Evolutionary conservation across 768 basidiomycete species (phyloP).

Genomic region (Pisolithus tinctorius): DNA sequence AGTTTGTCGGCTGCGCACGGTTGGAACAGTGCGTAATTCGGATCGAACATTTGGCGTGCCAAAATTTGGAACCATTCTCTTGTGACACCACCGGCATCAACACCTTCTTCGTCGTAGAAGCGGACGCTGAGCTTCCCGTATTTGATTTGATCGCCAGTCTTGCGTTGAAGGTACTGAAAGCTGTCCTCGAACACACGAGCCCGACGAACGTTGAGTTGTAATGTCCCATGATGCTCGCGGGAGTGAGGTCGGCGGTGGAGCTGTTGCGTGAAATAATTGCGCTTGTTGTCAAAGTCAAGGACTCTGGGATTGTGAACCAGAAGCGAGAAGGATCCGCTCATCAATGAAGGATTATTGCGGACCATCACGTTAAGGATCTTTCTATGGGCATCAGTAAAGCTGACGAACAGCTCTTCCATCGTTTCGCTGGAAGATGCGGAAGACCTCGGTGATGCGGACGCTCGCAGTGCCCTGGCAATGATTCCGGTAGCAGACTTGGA

Average conservation of each 20-base stretch:
- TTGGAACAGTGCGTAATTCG: constrained; percentile 96
- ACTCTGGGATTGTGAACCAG: constrained; percentile 94
- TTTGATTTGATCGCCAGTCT: constrained; percentile 94
- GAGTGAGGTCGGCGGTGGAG: constrained; percentile 75
- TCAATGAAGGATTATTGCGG: constrained; percentile 93
- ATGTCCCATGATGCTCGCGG: constrained; percentile 74
- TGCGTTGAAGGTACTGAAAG: constrained; percentile 84
- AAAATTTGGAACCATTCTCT: constrained; percentile 99
- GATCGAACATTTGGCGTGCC: constrained; percentile 98
- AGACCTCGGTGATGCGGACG: constrained; percentile 63
- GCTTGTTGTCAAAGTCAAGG: constrained; percentile 98
- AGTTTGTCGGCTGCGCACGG: constrained; percentile 92
- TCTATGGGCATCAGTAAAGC: constrained; percentile 89
- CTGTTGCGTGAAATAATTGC: constrained; percentile 92
- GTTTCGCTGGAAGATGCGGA: constrained; percentile 64
- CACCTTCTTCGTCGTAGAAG: constrained; percentile 96
- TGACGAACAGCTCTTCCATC: constrained; percentile 87
- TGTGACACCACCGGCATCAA: constrained; percentile 97
- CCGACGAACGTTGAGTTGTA: constrained; percentile 85
- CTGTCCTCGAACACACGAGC: constrained; percentile 96
- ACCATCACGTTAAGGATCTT: constrained; percentile 97
- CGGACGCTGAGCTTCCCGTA: constrained; percentile 94
- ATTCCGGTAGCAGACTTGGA: constrained; percentile 45
- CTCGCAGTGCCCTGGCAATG: constrained; percentile 47
- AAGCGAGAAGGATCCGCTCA: constrained; percentile 97